phyloP scores from a whole-genome alignment of 345 rosid genomes.

The Garcia nutans region DNA sequence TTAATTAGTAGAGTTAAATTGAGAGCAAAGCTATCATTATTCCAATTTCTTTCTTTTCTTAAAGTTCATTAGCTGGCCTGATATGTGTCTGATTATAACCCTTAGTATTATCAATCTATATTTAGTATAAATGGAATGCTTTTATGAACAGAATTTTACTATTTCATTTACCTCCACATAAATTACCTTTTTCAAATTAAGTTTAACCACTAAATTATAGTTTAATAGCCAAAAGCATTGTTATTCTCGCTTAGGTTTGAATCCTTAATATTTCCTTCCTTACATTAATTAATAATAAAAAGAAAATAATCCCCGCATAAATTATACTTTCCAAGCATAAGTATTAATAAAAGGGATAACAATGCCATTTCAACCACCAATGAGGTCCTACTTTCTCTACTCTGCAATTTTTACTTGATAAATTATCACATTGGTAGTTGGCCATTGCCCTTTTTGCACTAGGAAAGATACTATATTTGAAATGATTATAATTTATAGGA shows the following conservation, averaged over 20 bases:
- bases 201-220: too few species aligned
- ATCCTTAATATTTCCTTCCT: too few species aligned
- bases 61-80: slow-evolving; percentile 9
- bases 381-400: slow-evolving; percentile 23
- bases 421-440: slow-evolving; percentile 28
- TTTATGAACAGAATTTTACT: neutral
- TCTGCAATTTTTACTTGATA: slow-evolving; percentile 3
- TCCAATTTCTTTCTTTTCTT: slow-evolving; percentile 4
- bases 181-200: neutral
- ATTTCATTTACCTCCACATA: slow-evolving; percentile 1
- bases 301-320: too few species aligned
- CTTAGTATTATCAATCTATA: neutral
- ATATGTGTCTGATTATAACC: slow-evolving; percentile 10
- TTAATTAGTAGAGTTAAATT: slow-evolving; percentile 12
- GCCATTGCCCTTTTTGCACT: slow-evolving; percentile 11
- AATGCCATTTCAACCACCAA: slow-evolving; percentile 30
- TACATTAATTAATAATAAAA: too few species aligned
- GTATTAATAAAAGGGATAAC: neutral
- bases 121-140: neutral
- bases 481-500: slow-evolving; percentile 8
- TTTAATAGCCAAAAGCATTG: too few species aligned
- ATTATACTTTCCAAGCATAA: too few species aligned
- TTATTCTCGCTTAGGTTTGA: too few species aligned
- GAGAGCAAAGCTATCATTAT: slow-evolving; percentile 20
- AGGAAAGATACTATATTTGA: slow-evolving; percentile 19